A percentile compares a stretch with the other conserved stretches of the same genome.
Evolutionary conservation across 2,329 filamentous ascomycete species (phyloP).

Genomic region (Penicillium sp.): DNA sequence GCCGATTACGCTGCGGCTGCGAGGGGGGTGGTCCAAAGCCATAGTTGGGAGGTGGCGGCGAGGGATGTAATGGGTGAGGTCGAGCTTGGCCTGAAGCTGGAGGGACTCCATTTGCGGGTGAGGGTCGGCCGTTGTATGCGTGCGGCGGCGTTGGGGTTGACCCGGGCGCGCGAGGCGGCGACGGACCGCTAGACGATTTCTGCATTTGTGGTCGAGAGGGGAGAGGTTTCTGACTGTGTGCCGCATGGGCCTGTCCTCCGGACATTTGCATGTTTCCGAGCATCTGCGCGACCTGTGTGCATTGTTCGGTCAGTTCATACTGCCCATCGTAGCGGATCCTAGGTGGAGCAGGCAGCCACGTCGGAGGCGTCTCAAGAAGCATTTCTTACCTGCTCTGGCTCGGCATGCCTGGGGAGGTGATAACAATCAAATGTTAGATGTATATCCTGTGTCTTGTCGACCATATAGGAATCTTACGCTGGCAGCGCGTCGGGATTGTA

Average conservation of each 20-base stretch:
- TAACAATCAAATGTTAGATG: conserved; percentile 12
- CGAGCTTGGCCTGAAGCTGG: conserved; percentile 13
- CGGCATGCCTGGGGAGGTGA: conserved; percentile 55
- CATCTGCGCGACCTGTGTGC: conserved; percentile 41
- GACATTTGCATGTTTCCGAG: conserved; percentile 32
- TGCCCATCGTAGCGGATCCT: too few species aligned
- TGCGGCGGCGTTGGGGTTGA: conserved; percentile 18
- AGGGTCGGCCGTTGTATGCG: conserved; percentile 17
- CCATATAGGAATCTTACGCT: conserved; percentile 54
- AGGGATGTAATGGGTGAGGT: conserved; percentile 37
- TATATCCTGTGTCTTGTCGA: background rate
- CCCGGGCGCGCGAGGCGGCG: conserved; percentile 24
- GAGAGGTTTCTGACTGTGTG: conserved; percentile 20
- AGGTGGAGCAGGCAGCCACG: background rate
- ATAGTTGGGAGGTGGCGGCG: conserved; percentile 43
- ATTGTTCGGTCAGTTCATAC: background rate
- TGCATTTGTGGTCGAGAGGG: conserved; percentile 22
- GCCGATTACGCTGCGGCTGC: conserved; percentile 50
- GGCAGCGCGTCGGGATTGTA: conserved; percentile 94
- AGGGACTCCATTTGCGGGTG: conserved; percentile 12
- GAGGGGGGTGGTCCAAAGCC: conserved; percentile 46
- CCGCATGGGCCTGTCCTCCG: conserved; percentile 12
- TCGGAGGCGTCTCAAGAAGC: background rate
- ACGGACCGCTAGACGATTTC: conserved; percentile 14
- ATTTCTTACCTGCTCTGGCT: conserved; percentile 60